Conservation (phyloP, 768 basidiomycete species). For the Termitomyces titanicus region DNA sequence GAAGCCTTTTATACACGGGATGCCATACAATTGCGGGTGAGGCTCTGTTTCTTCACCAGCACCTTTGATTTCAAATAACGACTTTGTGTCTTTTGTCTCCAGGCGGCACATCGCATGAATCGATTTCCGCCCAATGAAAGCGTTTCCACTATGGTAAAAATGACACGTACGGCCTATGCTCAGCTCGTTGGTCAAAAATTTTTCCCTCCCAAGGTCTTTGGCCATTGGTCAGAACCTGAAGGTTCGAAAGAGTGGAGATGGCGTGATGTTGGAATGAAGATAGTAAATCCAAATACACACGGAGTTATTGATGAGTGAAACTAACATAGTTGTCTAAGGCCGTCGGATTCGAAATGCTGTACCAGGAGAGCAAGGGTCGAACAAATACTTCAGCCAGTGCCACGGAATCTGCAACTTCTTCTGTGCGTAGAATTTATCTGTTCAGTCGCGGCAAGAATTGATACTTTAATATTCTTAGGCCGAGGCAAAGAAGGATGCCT, state of each 20-base stretch:
- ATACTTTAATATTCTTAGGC: constrained; percentile 30
- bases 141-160: constrained; percentile 56
- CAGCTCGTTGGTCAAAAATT: constrained; percentile 91
- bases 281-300: constrained; percentile 43
- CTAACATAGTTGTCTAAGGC: constrained; percentile 44
- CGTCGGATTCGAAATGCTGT: constrained; percentile 96
- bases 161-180: constrained; percentile 93
- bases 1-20: constrained; percentile 97
- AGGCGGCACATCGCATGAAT: constrained; percentile 88
- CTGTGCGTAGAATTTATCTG: constrained; percentile 35
- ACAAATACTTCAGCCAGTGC: constrained; percentile 32
- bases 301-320: neutral
- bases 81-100: neutral
- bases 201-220: constrained; percentile 87
- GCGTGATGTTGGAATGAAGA: constrained; percentile 90
- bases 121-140: constrained; percentile 78
- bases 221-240: constrained; percentile 62
- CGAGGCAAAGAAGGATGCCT: constrained; percentile 64
- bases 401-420: constrained; percentile 36
- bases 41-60: constrained; percentile 19
- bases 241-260: constrained; percentile 69
- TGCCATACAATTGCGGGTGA: constrained; percentile 81
- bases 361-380: constrained; percentile 74
- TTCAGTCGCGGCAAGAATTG: constrained; percentile 1
- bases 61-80: neutral